Evolutionary conservation across 1,139 yeast species (phyloP), one percentile per base, ranked within the genome.

Genomic region (Protomyces pachydermus): DNA sequence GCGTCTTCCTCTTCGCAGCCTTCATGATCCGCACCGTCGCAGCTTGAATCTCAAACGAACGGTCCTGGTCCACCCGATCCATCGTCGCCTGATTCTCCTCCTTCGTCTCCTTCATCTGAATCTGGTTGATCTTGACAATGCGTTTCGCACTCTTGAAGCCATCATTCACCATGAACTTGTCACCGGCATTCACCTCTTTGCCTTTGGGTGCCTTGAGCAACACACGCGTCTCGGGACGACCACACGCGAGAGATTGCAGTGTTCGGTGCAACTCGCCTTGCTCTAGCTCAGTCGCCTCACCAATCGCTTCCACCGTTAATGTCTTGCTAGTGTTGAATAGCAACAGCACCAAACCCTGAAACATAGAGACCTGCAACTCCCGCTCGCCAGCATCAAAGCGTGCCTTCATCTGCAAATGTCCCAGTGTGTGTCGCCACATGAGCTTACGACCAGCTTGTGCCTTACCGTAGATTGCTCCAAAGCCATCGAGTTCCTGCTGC

Each of bases 11-110:
- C 58, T 71, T 71, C 3, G 73, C 68, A 0, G 96, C 91, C 78
- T 93, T 93, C 98, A 78, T 70, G 38, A 71, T 65, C 14, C 79
- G 71, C 9, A 75, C 73, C 18, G 77, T 73, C 10, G 74, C 74
- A 0, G 80, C 79, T 61, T 74, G 77, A 10, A 77, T 68, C 51
- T 73, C 73, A 67, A 72, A 72, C 48, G 71, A 70, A 23, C 75
- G 72, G 51, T 75, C 76, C n/a, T 72, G 68, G 20, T 65, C 65
- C n/a, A 73, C 73, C 48, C 70, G 71, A 12, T 66, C 67, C 56
- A 68, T 65, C 61, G 71, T 54, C 52, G 70, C 55, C 58, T 65
- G 61, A 62, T 68, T 62, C 66, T 69, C 71, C 60, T 70, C 71
- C 14, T 69, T 67, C n/a, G 72, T 71, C 60, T 72, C 70, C 65